A percentile compares a stretch with the other conserved stretches of the same genome.
Evolutionary conservation across 495 filamentous ascomycete genomes (phyloP).

Genomic region (Aspergillus affinis): DNA sequence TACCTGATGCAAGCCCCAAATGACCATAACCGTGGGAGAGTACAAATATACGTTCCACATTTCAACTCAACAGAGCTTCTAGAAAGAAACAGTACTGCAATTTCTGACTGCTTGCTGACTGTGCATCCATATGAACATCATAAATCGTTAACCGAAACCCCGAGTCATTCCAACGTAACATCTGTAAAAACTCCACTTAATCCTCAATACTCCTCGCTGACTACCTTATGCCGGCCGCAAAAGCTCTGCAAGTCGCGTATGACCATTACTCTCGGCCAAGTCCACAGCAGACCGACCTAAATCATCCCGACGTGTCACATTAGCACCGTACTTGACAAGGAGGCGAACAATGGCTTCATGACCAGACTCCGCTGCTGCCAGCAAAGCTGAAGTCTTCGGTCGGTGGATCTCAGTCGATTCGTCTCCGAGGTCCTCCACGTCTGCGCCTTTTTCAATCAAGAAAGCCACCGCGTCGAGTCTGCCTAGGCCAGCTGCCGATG

Average conservation of each 20-base stretch:
- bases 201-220: too few species aligned
- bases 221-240: background rate
- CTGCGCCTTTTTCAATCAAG: background rate
- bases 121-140: too few species aligned
- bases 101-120: too few species aligned
- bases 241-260: background rate
- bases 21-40: too few species aligned
- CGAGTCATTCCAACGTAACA: background rate
- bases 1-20: too few species aligned
- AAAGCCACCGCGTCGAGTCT: background rate
- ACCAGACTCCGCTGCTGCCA: background rate
- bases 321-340: background rate
- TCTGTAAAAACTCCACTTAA: too few species aligned
- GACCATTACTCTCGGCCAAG: background rate
- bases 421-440: background rate
- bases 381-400: background rate
- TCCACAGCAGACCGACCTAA: background rate
- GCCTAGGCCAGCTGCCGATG: background rate
- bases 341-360: background rate
- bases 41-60: too few species aligned
- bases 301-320: background rate
- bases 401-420: background rate
- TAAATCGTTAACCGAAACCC: background rate
- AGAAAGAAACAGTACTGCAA: too few species aligned
- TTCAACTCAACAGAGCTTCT: too few species aligned